Conservation (phyloP, 805 yeast species). For the Saccharomyces jurei region DNA sequence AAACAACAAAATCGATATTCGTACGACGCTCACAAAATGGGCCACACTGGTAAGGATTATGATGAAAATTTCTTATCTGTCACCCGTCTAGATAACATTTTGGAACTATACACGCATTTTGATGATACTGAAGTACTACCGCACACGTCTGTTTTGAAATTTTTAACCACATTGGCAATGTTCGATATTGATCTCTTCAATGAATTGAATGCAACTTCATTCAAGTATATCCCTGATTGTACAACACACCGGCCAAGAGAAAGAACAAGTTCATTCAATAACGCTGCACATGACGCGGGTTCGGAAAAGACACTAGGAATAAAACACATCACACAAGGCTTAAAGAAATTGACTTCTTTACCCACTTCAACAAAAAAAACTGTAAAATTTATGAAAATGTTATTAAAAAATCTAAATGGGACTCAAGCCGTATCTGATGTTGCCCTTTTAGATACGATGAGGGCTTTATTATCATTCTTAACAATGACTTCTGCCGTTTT, state of each 20-base stretch:
- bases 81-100: conserved; percentile 14
- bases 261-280: background rate
- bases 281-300: conserved; percentile 4
- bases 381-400: conserved; percentile 15
- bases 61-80: background rate
- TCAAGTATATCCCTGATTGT: conserved; percentile 17
- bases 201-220: conserved; percentile 19
- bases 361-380: conserved; percentile 15
- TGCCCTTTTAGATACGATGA: conserved; percentile 20
- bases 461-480: conserved; percentile 14
- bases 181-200: conserved; percentile 21
- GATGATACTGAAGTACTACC: conserved; percentile 24
- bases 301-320: conserved; percentile 8
- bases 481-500: conserved; percentile 18
- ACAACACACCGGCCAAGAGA: background rate
- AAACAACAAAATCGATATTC: background rate
- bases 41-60: background rate
- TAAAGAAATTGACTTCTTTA: conserved; percentile 20
- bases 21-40: background rate
- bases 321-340: conserved; percentile 18
- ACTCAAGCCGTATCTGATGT: conserved; percentile 18
- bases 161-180: conserved; percentile 19
- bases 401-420: conserved; percentile 25
- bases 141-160: conserved; percentile 22
- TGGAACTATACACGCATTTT: conserved; percentile 19